Evolutionary conservation across 345 rosid species (phyloP).

Genomic region (Odontarrhena argentea): DNA sequence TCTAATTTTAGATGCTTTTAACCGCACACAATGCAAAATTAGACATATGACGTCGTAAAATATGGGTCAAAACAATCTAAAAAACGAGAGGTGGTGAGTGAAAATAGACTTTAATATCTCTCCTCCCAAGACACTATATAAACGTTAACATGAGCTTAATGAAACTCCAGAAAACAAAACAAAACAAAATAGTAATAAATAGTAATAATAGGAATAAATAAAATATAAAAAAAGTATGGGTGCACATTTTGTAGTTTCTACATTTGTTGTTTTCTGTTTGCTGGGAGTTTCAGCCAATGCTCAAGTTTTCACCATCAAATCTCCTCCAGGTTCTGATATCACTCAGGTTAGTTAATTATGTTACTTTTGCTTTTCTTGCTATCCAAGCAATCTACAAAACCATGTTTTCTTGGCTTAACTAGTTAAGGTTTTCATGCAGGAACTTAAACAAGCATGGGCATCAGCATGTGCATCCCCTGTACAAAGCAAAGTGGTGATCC

Average conservation of each 20-base stretch:
- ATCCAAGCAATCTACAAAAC: conserved; percentile 27
- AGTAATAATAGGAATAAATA: not conserved
- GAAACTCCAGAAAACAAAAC: conserved; percentile 29
- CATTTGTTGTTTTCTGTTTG: conserved; percentile 29
- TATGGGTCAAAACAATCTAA: conserved; percentile 30
- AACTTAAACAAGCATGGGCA: conserved; percentile 33
- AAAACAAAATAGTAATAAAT: conserved; percentile 8
- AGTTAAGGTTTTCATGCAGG: conserved; percentile 21
- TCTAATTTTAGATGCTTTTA: not conserved
- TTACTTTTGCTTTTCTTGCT: conserved; percentile 15
- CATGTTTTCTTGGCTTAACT: not conserved
- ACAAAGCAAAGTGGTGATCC: conserved; percentile 38
- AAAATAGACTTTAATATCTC: conserved; percentile 7
- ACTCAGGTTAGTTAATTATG: conserved; percentile 30
- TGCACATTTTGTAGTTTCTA: conserved; percentile 31
- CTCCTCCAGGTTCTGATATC: conserved; percentile 33
- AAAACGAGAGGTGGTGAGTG: conserved; percentile 26
- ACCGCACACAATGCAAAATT: conserved; percentile 4
- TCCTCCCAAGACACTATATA: conserved; percentile 17
- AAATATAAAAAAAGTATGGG: conserved; percentile 12
- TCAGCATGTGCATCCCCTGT: conserved; percentile 34
- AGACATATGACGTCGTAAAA: conserved; percentile 5
- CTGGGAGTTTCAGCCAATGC: conserved; percentile 37
- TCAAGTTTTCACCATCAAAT: conserved; percentile 25
- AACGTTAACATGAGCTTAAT: not conserved